Percentiles rank a stretch among this genome's conserved stretches.
These are phyloP conservation scores for Penicillium silybi DNA, from an alignment of 495 filamentous ascomycete species.

Conservation along the genomic window DNA sequence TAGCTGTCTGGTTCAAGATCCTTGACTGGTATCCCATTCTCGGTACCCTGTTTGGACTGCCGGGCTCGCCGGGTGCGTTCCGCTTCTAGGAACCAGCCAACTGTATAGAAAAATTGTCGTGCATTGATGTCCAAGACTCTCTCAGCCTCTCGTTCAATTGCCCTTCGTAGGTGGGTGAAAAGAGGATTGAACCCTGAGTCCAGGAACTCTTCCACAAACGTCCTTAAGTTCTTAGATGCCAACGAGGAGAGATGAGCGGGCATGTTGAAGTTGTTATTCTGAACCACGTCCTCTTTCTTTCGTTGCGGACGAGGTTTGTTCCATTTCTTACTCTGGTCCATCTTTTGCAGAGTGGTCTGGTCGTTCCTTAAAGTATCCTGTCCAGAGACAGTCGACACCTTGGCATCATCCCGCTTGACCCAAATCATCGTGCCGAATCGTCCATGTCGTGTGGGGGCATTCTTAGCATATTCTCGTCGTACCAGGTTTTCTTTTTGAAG, in stretches of 20 bases:
- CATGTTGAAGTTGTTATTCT: constrained; percentile 70
- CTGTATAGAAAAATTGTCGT: constrained; percentile 86
- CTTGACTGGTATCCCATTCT: constrained; percentile 33
- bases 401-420: constrained; percentile 81
- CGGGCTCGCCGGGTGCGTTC: constrained; percentile 70
- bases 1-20: constrained; percentile 70
- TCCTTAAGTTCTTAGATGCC: constrained; percentile 67
- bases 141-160: constrained; percentile 87
- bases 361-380: constrained; percentile 75
- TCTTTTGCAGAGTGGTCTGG: constrained; percentile 71
- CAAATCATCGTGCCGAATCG: constrained; percentile 97
- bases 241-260: constrained; percentile 60
- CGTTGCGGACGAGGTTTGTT: constrained; percentile 66
- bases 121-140: constrained; percentile 69
- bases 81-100: constrained; percentile 91
- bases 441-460: constrained; percentile 84
- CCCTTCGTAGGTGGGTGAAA: constrained; percentile 78
- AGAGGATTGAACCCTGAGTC: constrained; percentile 96
- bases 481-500: constrained; percentile 77
- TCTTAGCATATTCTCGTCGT: constrained; percentile 70
- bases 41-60: constrained; percentile 39
- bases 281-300: constrained; percentile 59
- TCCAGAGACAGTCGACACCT: constrained; percentile 80
- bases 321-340: constrained; percentile 90
- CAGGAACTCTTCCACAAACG: constrained; percentile 89